Percentiles rank a stretch among this genome's conserved stretches.
phyloP scores from a whole-genome alignment of 2,329 filamentous ascomycete genomes.

The Aspergillus sojae region DNA sequence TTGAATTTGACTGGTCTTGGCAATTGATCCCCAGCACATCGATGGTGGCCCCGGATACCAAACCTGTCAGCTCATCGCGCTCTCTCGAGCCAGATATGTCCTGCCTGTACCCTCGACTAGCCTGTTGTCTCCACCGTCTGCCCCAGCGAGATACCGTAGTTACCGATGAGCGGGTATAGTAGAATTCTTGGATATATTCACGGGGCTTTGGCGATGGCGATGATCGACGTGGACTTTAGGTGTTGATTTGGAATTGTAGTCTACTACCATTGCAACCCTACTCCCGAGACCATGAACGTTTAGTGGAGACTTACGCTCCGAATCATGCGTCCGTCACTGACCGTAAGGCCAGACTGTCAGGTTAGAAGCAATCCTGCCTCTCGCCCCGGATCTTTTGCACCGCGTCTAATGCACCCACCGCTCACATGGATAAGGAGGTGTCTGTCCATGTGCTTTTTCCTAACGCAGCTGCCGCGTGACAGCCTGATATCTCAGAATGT shows the following conservation, averaged over 20 bases:
- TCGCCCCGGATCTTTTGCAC: background rate
- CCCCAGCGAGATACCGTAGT: background rate
- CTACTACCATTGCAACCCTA: background rate
- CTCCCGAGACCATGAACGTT: background rate
- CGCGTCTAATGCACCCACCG: background rate
- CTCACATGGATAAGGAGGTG: background rate
- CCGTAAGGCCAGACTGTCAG: background rate
- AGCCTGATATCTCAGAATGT: background rate
- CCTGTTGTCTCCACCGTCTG: background rate
- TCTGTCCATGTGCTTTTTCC: background rate
- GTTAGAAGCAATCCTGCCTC: background rate
- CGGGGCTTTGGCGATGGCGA: background rate
- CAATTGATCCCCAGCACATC: background rate
- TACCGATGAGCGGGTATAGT: background rate
- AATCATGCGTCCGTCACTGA: background rate
- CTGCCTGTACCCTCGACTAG: background rate
- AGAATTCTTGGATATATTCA: background rate
- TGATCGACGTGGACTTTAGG: background rate
- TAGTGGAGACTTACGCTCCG: background rate
- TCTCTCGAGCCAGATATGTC: background rate
- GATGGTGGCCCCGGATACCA: background rate
- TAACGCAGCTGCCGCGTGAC: background rate
- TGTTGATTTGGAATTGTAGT: slow-evolving; percentile 1
- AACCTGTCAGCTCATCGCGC: background rate
- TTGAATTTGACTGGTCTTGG: background rate